Conservation (phyloP, 2,329 filamentous ascomycete genomes). For the Talaromyces sp. region DNA sequence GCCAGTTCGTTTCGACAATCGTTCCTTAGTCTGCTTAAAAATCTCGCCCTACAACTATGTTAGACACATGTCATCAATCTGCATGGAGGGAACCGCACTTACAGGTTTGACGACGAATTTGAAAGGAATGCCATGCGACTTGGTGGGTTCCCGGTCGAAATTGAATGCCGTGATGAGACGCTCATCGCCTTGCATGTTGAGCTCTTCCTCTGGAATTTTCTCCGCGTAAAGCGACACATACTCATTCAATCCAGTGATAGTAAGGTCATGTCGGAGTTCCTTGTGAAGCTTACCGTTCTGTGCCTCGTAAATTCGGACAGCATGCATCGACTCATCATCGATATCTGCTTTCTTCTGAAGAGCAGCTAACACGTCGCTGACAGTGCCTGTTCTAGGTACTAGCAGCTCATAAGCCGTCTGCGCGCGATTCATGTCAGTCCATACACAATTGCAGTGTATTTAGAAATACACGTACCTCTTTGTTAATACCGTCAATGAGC, state of each 20-base stretch:
- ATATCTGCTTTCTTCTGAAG: constrained; percentile 79
- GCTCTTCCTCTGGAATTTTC: constrained; percentile 68
- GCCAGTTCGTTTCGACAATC: constrained; percentile 86
- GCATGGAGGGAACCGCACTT: constrained; percentile 30
- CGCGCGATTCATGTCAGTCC: neutral
- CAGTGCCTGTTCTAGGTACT: constrained; percentile 78
- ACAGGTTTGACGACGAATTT: constrained; percentile 81
- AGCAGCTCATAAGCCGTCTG: constrained; percentile 60
- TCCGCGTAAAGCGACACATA: constrained; percentile 81
- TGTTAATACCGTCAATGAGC: constrained; percentile 84
- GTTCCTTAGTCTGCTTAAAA: constrained; percentile 89
- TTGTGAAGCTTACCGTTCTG: constrained; percentile 81
- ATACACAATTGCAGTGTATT: neutral
- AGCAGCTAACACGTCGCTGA: constrained; percentile 72
- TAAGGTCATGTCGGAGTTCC: constrained; percentile 65
- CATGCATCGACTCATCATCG: constrained; percentile 68
- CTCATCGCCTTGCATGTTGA: constrained; percentile 59
- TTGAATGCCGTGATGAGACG: constrained; percentile 79
- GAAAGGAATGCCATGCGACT: constrained; percentile 86
- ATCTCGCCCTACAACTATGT: constrained; percentile 62
- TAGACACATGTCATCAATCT: neutral
- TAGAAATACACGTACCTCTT: constrained; percentile 59
- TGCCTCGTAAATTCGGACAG: constrained; percentile 77
- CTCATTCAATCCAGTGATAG: constrained; percentile 79
- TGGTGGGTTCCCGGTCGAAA: constrained; percentile 83